Evolutionary conservation across 169 alveolate species (phyloP).

Genomic region (Plasmodium knowlesi): DNA sequence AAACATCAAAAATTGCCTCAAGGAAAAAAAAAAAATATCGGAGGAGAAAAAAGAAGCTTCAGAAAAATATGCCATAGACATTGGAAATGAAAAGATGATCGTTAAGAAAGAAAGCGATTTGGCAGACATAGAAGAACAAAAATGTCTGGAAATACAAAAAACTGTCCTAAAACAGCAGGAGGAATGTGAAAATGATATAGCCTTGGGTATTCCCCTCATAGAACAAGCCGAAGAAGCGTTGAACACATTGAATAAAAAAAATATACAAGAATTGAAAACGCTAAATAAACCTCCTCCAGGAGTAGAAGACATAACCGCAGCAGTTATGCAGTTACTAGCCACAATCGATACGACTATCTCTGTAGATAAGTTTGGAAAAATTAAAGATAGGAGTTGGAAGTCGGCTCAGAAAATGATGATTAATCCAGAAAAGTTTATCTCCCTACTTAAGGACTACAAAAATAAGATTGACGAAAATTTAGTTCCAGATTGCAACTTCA

Average conservation of each 20-base stretch:
- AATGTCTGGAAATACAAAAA: slow-evolving; percentile 93
- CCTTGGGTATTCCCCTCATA: slow-evolving; percentile 94
- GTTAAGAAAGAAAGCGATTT: slow-evolving; percentile 92
- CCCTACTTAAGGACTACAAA: slow-evolving; percentile 90
- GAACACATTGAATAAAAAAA: slow-evolving; percentile 93
- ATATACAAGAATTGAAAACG: slow-evolving; percentile 93
- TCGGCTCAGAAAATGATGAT: slow-evolving; percentile 95
- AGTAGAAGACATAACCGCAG: slow-evolving; percentile 93
- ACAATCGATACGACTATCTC: slow-evolving; percentile 90
- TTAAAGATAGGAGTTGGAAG: slow-evolving; percentile 94
- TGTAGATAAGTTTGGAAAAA: slow-evolving; percentile 93
- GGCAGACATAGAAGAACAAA: slow-evolving; percentile 93
- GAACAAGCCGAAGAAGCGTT: slow-evolving; percentile 94
- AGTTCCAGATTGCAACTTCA: slow-evolving; percentile 93
- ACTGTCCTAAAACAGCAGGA: slow-evolving; percentile 90
- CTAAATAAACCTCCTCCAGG: slow-evolving; percentile 96
- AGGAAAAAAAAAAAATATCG: slow-evolving; percentile 90
- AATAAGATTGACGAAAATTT: slow-evolving; percentile 89
- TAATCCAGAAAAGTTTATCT: slow-evolving; percentile 93
- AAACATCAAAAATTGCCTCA: slow-evolving; percentile 89
- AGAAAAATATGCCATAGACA: slow-evolving; percentile 93
- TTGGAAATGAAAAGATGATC: slow-evolving; percentile 93
- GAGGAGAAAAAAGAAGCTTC: slow-evolving; percentile 94
- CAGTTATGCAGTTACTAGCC: slow-evolving; percentile 94
- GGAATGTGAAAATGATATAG: slow-evolving; percentile 91